Percentiles rank a stretch among this genome's conserved stretches.
Conservation (phyloP, 2,329 filamentous ascomycete species). For the Magnaporthiopsis incrustans region DNA sequence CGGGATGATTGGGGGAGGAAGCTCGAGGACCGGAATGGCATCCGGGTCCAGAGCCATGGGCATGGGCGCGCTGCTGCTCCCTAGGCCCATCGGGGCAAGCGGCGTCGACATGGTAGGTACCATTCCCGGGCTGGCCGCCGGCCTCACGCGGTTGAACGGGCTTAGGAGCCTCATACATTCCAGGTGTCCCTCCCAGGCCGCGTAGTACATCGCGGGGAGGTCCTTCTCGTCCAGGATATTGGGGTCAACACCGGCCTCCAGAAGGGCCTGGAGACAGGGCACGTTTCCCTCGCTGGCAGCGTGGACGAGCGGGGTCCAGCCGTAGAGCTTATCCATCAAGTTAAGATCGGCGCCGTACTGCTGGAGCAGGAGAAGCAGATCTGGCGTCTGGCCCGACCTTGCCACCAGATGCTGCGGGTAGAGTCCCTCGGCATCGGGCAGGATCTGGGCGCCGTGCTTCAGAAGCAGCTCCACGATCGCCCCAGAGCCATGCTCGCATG, state of each 20-base stretch:
- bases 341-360: constrained; percentile 84
- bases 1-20: constrained; percentile 94
- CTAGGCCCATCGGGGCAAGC: constrained; percentile 20
- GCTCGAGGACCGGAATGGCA: constrained; percentile 82
- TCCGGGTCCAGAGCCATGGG: constrained; percentile 70
- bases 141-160: constrained; percentile 37
- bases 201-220: constrained; percentile 94
- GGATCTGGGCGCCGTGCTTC: constrained; percentile 67
- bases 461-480: constrained; percentile 80
- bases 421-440: constrained; percentile 92
- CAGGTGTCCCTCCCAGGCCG: constrained; percentile 93
- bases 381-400: constrained; percentile 72
- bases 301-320: constrained; percentile 95
- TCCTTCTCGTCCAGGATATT: constrained; percentile 85
- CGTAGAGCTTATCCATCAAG: constrained; percentile 90
- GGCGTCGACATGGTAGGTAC: constrained; percentile 22
- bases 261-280: constrained; percentile 71
- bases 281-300: constrained; percentile 95
- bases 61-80: constrained; percentile 41
- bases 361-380: constrained; percentile 72
- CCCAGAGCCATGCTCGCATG: constrained; percentile 85
- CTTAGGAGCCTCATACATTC: constrained; percentile 88
- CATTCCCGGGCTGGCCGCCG: constrained; percentile 32
- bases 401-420: constrained; percentile 97
- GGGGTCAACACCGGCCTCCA: constrained; percentile 71